A percentile compares a stretch with the other conserved stretches of the same genome.
These are phyloP conservation scores for Paraglomus brasilianum DNA, from an alignment of 192 early-diverging fungal species.

Conservation along the genomic window DNA sequence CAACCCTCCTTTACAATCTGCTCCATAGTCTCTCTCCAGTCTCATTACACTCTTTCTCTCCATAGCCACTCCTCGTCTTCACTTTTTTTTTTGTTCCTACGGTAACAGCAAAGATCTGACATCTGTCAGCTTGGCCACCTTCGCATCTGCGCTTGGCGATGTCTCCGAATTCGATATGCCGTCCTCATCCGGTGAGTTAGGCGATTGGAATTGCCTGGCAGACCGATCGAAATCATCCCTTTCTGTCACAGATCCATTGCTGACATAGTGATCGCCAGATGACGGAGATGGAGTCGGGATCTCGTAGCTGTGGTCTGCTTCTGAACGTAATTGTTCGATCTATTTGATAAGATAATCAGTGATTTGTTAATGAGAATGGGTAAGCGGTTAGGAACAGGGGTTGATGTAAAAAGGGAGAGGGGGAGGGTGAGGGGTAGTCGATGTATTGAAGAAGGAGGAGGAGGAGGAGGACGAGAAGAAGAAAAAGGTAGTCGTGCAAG, in stretches of 20 bases:
- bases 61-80: no score
- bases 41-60: no score
- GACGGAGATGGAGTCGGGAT: slow-evolving; percentile 23
- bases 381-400: neutral
- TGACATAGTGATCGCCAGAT: neutral
- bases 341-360: neutral
- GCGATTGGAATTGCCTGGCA: neutral
- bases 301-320: neutral
- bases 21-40: no score
- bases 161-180: neutral
- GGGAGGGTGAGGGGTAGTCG: neutral
- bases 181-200: neutral
- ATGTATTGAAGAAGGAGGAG: neutral
- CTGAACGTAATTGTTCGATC: slow-evolving; percentile 4
- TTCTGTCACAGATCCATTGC: neutral
- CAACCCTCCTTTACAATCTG: no score
- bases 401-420: neutral
- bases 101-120: slow-evolving; percentile 22
- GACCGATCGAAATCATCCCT: neutral
- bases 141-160: neutral
- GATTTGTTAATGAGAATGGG: neutral
- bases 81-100: no score
- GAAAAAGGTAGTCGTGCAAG: no score
- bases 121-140: slow-evolving; percentile 12
- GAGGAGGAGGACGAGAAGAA: neutral